Evolutionary conservation across 768 basidiomycete species (phyloP).

Genomic region (Lepiota subincarnata): DNA sequence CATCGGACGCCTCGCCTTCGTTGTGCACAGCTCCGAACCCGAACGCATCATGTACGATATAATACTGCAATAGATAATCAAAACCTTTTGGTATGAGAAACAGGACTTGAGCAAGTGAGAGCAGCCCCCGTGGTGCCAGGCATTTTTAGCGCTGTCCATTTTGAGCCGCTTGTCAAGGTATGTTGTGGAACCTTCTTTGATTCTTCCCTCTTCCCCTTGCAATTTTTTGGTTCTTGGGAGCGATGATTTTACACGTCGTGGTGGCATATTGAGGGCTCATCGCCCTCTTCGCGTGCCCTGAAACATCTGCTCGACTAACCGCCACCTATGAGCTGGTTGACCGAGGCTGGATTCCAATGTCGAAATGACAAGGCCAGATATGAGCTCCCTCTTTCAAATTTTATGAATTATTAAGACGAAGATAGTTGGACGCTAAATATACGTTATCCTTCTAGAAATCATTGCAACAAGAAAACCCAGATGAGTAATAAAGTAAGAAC

Average conservation of each 20-base stretch:
- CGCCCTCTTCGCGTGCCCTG: conserved; percentile 27
- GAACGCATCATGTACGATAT: conserved; percentile 12
- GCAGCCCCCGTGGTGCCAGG: neutral
- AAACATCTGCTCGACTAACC: conserved; percentile 41
- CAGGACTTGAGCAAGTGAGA: too few relatives aligned
- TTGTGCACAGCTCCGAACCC: conserved; percentile 6
- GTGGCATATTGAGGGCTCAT: conserved; percentile 38
- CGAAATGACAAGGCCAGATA: conserved; percentile 87
- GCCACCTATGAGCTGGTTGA: conserved; percentile 44
- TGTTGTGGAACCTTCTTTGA: conserved; percentile 16
- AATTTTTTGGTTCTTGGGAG: conserved; percentile 2
- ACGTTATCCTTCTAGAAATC: too few relatives aligned
- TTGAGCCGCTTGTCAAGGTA: conserved; percentile 20
- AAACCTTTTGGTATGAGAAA: neutral
- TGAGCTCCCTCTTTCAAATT: conserved; percentile 42
- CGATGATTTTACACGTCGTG: conserved; percentile 67
- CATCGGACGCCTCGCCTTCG: neutral
- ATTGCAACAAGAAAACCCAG: too few relatives aligned
- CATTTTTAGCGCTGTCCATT: neutral
- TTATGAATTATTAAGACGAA: too few relatives aligned
- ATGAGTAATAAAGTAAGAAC: too few relatives aligned
- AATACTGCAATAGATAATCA: conserved; percentile 12
- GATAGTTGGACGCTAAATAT: too few relatives aligned
- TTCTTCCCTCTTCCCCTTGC: too few relatives aligned
- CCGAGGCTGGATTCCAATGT: conserved; percentile 36